Evolutionary conservation across 495 filamentous ascomycete genomes (phyloP).

Genomic region (Penicillium waksmanii): DNA sequence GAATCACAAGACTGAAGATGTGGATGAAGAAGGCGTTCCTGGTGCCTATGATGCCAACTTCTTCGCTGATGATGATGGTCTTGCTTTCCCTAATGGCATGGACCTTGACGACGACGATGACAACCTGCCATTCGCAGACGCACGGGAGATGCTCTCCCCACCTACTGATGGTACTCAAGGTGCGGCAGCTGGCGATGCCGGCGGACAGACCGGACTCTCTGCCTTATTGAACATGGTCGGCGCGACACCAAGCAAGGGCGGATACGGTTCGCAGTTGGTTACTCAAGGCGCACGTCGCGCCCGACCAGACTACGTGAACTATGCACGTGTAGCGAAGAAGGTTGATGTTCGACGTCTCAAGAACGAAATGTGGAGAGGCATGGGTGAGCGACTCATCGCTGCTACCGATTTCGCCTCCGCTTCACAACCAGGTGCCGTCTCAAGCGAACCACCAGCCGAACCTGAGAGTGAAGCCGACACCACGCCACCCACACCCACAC

Average conservation of each 20-base stretch:
- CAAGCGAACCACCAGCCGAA: conserved; percentile 29
- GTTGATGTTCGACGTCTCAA: conserved; percentile 96
- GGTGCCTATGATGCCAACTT: conserved; percentile 95
- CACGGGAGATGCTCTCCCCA: conserved; percentile 85
- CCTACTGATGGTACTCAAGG: conserved; percentile 50
- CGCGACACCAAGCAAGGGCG: conserved; percentile 54
- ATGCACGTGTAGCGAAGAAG: conserved; percentile 95
- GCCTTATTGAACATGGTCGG: conserved; percentile 49
- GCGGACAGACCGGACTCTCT: conserved; percentile 42
- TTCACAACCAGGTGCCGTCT: conserved; percentile 30
- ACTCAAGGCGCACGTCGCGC: conserved; percentile 77
- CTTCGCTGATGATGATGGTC: conserved; percentile 95
- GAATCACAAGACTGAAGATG: conserved; percentile 62
- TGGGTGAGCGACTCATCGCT: conserved; percentile 58
- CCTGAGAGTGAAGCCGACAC: conserved; percentile 33
- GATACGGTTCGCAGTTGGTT: conserved; percentile 92
- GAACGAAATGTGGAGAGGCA: conserved; percentile 93
- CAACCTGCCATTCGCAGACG: conserved; percentile 86
- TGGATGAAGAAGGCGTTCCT: conserved; percentile 56
- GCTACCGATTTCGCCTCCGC: conserved; percentile 38
- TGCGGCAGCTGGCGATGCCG: conserved; percentile 41
- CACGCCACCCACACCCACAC: conserved; percentile 36
- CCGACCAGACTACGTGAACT: conserved; percentile 94
- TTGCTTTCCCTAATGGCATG: conserved; percentile 71
- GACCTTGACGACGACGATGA: conserved; percentile 73